Base-by-base conservation (phyloP, 1,284 basidiomycete genomes). In the Heimioporus retisporus region DNA sequence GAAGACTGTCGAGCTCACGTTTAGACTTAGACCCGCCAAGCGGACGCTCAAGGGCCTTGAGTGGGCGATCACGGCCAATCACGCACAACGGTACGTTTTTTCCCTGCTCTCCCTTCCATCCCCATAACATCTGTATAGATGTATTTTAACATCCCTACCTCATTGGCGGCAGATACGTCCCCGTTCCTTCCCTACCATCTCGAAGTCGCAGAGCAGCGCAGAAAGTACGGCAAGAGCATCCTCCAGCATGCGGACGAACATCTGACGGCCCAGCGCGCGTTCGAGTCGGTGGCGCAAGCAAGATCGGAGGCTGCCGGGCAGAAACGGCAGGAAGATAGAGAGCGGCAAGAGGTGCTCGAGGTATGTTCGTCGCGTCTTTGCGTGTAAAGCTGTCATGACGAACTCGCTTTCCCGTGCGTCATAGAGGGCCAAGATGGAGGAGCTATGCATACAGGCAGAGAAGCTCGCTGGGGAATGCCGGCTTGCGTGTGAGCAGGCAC, bases 1-100 rank as follows among this genome's bases (percentile, higher is more conserved):
- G 79, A 97, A 97, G 80, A 92, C 94, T 1, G 93, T 95, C 0
- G 96, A 98, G 78, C 87, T 98, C 82, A 81, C 98, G 59, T 90
- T 96, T 68, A 85, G 89, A 2, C 81, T 96, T 25, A 85, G 86
- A 3, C 86, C 92, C 1, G 83, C 89, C 19, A 95, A 95, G 75
- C 90, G 97, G 23, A 90, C 91, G 2, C 83, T 96, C 13, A 88
- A 88, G 64, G 95, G 97, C 70, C 84, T 98, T 55, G 86, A 93
- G 69, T 83, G 84, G 54, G 94, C 93, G 1, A 90, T 96, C n/a
- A n/a, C n/a, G 68, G 95, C 95, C n/a, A 85, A 85, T n/a, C 91
- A 95, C 73, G 95, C 96, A 3, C 95, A 96, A 80, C 91, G 92
- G 94, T 96, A 68, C 65, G 88, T 80, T 7, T 3, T 35, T n/a